phyloP scores from a whole-genome alignment of 208 protist genomes.

The Leishmania major region DNA sequence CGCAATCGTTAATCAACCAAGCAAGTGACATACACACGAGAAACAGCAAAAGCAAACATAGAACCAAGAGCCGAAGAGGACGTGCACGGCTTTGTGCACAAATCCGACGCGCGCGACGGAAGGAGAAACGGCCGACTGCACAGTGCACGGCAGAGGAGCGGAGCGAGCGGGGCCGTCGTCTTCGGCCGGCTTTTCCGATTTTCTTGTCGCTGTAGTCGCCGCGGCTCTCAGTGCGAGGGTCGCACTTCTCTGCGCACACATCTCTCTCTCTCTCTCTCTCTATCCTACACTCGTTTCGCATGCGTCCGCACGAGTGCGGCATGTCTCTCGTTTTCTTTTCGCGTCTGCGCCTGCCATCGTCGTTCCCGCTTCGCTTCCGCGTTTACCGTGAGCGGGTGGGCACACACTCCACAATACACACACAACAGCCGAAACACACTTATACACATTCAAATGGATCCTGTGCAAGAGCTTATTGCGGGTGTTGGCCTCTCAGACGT shows the following conservation, averaged over 20 bases:
- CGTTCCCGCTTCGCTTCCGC: neutral
- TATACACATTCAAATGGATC: constrained; percentile 21
- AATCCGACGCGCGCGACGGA: neutral
- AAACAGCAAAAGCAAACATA: neutral
- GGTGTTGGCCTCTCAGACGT: constrained; percentile 7
- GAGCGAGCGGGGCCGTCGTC: neutral
- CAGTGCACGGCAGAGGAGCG: neutral
- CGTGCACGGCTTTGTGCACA: neutral
- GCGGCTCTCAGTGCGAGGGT: neutral
- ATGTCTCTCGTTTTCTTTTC: neutral
- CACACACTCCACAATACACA: neutral
- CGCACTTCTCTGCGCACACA: neutral
- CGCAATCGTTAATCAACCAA: neutral
- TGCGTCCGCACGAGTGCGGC: neutral
- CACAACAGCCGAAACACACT: neutral
- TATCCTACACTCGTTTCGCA: neutral
- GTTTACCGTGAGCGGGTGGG: neutral
- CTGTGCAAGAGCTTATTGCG: constrained; percentile 17
- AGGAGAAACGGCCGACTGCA: neutral
- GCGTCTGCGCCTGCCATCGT: neutral
- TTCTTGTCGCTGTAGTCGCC: neutral
- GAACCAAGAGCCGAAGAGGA: neutral
- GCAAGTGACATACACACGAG: too few relatives aligned
- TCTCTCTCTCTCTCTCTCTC: neutral
- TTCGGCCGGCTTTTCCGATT: neutral